Base-by-base conservation (phyloP, 441 rosid genomes). In the Arabidopsis lyrata region DNA sequence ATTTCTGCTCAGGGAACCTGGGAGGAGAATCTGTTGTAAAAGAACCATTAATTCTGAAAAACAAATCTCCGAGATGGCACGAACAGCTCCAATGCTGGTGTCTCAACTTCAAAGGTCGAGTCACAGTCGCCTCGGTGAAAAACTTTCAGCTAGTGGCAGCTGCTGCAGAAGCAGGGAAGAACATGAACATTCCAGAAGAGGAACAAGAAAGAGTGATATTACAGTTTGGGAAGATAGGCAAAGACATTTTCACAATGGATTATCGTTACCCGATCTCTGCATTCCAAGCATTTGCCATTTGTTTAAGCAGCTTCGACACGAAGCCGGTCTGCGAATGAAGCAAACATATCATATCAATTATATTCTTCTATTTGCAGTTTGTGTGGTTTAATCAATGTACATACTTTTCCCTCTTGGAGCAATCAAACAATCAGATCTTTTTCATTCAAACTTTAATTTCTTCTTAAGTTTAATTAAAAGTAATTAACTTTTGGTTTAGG, bases 51-150 rank as follows among this genome's bases (percentile, higher is more conserved):
- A 72, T 90, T 14, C 71, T 94, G 80, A 94, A 86, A 80, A 94
- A 94, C 79, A 94, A 92, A 77, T 86, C 92, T 2, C 99, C 98
- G 47, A 88, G 98, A 75, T 92, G 99, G 98, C 98, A 94, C 42
- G 98, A 90, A 64, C 98, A 91, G 75, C 83, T 94, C 59, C 98
- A 91, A 56, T 94, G 98, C 76, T 91, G 97, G 98, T 94, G 98
- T 83, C 75, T 94, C 1, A 91, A 94, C 78, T 91, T 94, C 74
- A 94, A 82, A 83, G 99, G 97, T 8, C 91, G 97, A 24, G 99
- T 90, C 8, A 88, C 97, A 0, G 94, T 94, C 38, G 97, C 99
- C 16, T 94, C 99, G 1, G 99, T 94, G 52, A 94, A 94, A 83
- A 94, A 94, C 75, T 94, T 94, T 67, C 99, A 94, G 87, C 81